These are phyloP conservation scores for Tolypocladium tropicale DNA, from an alignment of 2,329 filamentous ascomycete species.

Conservation along the genomic window DNA sequence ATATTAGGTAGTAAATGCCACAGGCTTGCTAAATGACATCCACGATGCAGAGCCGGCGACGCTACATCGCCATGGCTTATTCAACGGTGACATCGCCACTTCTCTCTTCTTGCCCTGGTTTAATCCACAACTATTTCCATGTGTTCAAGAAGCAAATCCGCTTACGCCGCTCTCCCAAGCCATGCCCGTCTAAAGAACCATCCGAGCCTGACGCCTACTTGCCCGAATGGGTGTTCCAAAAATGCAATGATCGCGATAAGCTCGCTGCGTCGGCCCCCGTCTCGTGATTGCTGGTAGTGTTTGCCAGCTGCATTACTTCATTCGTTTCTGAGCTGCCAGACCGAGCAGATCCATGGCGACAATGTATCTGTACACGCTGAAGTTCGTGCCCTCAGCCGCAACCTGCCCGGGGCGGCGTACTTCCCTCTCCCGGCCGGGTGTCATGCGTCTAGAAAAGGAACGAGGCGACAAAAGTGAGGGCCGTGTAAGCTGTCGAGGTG, in stretches of 20 bases:
- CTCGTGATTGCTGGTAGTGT: neutral
- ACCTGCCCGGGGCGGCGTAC: too few relatives aligned
- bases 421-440: too few relatives aligned
- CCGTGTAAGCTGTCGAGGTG: conserved; percentile 37
- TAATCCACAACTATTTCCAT: neutral
- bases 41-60: neutral
- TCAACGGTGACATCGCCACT: neutral
- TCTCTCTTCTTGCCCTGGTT: neutral
- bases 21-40: neutral
- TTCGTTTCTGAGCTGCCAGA: neutral
- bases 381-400: neutral
- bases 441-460: conserved; percentile 16
- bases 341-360: neutral
- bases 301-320: neutral
- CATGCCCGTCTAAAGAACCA: neutral
- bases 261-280: neutral
- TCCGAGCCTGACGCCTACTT: neutral
- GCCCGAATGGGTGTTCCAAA: neutral
- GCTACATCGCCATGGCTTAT: neutral
- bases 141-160: neutral
- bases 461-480: conserved; percentile 35
- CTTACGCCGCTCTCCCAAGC: neutral
- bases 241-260: neutral
- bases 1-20: neutral
- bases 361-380: neutral